Conservation (phyloP, 805 yeast species). For the Saturnispora bothae region DNA sequence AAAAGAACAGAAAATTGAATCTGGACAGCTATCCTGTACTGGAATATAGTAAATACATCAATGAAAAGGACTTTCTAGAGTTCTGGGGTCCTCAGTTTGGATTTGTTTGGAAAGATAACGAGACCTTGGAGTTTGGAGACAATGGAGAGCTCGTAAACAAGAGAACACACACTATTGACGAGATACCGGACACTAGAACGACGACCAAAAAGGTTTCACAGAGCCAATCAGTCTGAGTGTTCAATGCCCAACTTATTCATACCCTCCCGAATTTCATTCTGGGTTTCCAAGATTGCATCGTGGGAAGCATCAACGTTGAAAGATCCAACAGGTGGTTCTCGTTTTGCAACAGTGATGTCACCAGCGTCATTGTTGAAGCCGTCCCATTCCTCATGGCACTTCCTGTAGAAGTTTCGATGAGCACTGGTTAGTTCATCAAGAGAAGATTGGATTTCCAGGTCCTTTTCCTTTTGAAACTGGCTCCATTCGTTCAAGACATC, state of each 20-base stretch:
- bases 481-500: conserved; percentile 42
- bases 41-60: conserved; percentile 44
- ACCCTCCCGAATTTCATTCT: conserved; percentile 17
- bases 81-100: conserved; percentile 37
- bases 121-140: conserved; percentile 19
- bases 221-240: neutral
- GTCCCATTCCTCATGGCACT: conserved; percentile 62
- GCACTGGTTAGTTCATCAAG: conserved; percentile 65
- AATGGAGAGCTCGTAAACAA: conserved; percentile 6
- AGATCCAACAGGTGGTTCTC: conserved; percentile 17
- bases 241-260: conserved; percentile 9
- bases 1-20: conserved; percentile 55
- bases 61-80: conserved; percentile 37
- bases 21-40: conserved; percentile 48
- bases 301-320: conserved; percentile 15
- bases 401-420: conserved; percentile 63
- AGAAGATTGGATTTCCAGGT: conserved; percentile 63
- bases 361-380: conserved; percentile 19
- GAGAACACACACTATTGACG: neutral
- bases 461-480: conserved; percentile 71
- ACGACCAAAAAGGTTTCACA: neutral
- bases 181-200: neutral
- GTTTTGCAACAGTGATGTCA: too few species aligned
- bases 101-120: conserved; percentile 18
- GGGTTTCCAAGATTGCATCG: conserved; percentile 19